Conservation (phyloP, 2,329 filamentous ascomycete genomes). For the Trichoderma asperellum region DNA sequence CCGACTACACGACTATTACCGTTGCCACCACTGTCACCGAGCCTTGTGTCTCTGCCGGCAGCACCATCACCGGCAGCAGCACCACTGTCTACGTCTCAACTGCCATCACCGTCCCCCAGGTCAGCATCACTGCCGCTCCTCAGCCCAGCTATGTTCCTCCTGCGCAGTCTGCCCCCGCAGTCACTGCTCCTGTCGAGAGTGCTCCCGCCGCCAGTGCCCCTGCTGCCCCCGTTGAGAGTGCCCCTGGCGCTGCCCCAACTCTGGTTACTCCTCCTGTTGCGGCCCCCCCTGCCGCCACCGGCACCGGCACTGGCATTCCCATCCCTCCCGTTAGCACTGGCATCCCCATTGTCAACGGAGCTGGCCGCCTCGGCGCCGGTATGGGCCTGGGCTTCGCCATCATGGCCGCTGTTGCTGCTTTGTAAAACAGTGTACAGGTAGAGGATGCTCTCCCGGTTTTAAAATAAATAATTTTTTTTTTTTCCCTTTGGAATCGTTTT, state of each 20-base stretch:
- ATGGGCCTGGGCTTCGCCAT: slow-evolving; percentile 52
- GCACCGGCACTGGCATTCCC: slow-evolving; percentile 42
- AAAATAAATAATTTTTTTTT: neutral
- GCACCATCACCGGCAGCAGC: slow-evolving; percentile 50
- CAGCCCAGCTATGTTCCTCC: slow-evolving; percentile 47
- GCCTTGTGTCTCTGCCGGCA: slow-evolving; percentile 54
- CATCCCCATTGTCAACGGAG: slow-evolving; percentile 46
- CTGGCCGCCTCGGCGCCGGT: slow-evolving; percentile 48
- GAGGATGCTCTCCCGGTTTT: neutral
- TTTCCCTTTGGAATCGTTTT: neutral
- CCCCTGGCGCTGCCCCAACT: slow-evolving; percentile 28
- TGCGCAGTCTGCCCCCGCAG: slow-evolving; percentile 33
- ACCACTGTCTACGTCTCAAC: slow-evolving; percentile 56
- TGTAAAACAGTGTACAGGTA: slow-evolving; percentile 45
- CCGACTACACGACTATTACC: slow-evolving; percentile 54
- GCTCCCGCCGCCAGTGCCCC: slow-evolving; percentile 3
- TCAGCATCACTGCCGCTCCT: slow-evolving; percentile 48
- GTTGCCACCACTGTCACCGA: slow-evolving; percentile 53
- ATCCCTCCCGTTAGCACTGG: slow-evolving; percentile 42
- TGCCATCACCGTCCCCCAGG: slow-evolving; percentile 57
- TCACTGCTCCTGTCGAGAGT: slow-evolving; percentile 34
- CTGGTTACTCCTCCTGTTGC: slow-evolving; percentile 32
- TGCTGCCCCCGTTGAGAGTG: slow-evolving; percentile 2
- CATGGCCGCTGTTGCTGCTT: slow-evolving; percentile 50
- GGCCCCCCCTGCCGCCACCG: slow-evolving; percentile 34